Percentiles rank a stretch among this genome's conserved stretches.
phyloP scores from a whole-genome alignment of 495 filamentous ascomycete genomes.

The Podospora fimiseda region DNA sequence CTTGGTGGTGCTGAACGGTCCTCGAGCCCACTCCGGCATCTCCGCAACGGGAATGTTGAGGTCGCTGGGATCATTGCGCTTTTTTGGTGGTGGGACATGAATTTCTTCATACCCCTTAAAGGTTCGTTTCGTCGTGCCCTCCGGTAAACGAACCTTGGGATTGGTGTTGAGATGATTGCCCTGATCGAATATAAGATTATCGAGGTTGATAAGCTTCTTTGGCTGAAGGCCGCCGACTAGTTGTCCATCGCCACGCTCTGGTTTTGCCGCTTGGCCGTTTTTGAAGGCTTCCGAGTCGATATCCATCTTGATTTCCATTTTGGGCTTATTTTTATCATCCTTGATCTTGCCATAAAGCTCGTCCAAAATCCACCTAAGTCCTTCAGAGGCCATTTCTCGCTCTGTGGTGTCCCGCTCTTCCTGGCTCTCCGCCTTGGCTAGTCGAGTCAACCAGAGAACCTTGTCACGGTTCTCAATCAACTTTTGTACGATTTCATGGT shows the following conservation, averaged over 20 bases:
- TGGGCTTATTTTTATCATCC: constrained; percentile 55
- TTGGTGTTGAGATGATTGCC: constrained; percentile 99
- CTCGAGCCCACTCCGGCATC: constrained; percentile 85
- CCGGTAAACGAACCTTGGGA: constrained; percentile 86
- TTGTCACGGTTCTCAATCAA: constrained; percentile 88
- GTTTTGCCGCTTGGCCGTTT: constrained; percentile 35
- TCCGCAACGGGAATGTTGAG: constrained; percentile 73
- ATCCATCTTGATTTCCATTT: constrained; percentile 90
- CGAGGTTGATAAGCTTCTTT: constrained; percentile 78
- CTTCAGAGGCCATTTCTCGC: constrained; percentile 80
- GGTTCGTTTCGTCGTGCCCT: constrained; percentile 87
- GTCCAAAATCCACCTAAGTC: constrained; percentile 79
- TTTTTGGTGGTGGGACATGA: constrained; percentile 87
- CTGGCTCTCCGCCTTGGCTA: constrained; percentile 76
- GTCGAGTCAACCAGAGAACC: constrained; percentile 89
- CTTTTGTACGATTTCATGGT: constrained; percentile 86
- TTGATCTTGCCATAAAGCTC: constrained; percentile 60
- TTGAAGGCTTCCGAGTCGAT: constrained; percentile 66
- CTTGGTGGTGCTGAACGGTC: constrained; percentile 68
- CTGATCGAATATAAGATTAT: constrained; percentile 95
- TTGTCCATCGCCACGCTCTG: constrained; percentile 51
- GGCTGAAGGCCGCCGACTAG: constrained; percentile 84
- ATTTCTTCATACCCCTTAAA: constrained; percentile 99
- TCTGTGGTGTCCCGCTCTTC: constrained; percentile 74
- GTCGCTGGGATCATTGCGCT: constrained; percentile 72